These are phyloP conservation scores for Talaromyces adpressus DNA, from an alignment of 495 filamentous ascomycete genomes.

Conservation along the genomic window DNA sequence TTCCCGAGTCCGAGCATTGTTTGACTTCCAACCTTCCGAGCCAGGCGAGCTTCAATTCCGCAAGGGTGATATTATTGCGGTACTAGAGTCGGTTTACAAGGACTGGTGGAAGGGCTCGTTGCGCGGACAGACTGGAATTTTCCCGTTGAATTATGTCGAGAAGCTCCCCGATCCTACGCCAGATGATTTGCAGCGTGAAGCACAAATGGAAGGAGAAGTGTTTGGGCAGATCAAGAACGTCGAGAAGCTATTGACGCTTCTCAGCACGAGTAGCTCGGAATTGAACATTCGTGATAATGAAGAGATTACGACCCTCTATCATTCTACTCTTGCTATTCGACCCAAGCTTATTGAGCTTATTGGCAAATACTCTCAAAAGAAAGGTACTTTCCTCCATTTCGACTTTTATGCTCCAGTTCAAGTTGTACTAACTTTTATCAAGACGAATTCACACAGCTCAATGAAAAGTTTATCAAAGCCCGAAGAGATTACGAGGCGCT, in stretches of 20 bases:
- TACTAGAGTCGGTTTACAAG: slow-evolving; percentile 95
- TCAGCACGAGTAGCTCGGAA: slow-evolving; percentile 91
- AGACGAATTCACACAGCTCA: slow-evolving; percentile 98
- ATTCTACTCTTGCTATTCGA: slow-evolving; percentile 86
- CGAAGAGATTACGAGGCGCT: slow-evolving; percentile 91
- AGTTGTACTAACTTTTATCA: slow-evolving; percentile 13
- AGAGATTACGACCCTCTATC: slow-evolving; percentile 89
- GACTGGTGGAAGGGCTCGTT: slow-evolving; percentile 99
- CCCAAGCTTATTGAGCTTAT: slow-evolving; percentile 97
- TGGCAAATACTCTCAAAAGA: slow-evolving; percentile 99
- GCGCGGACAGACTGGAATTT: slow-evolving; percentile 92
- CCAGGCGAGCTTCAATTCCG: slow-evolving; percentile 91
- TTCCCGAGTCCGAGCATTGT: slow-evolving; percentile 86
- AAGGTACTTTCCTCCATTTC: slow-evolving; percentile 49
- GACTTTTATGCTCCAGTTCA: no score
- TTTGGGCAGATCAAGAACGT: slow-evolving; percentile 99
- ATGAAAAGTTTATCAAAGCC: slow-evolving; percentile 99
- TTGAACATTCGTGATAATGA: slow-evolving; percentile 83
- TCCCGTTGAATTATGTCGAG: slow-evolving; percentile 97
- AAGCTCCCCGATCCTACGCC: slow-evolving; percentile 91
- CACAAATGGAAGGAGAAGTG: slow-evolving; percentile 95
- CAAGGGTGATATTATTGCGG: slow-evolving; percentile 95
- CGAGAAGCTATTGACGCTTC: slow-evolving; percentile 85
- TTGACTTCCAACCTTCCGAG: slow-evolving; percentile 91
- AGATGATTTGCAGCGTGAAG: slow-evolving; percentile 91